These are phyloP conservation scores for Luffa aegyptiaca DNA, from an alignment of 306 rosid species.

Conservation along the genomic window DNA sequence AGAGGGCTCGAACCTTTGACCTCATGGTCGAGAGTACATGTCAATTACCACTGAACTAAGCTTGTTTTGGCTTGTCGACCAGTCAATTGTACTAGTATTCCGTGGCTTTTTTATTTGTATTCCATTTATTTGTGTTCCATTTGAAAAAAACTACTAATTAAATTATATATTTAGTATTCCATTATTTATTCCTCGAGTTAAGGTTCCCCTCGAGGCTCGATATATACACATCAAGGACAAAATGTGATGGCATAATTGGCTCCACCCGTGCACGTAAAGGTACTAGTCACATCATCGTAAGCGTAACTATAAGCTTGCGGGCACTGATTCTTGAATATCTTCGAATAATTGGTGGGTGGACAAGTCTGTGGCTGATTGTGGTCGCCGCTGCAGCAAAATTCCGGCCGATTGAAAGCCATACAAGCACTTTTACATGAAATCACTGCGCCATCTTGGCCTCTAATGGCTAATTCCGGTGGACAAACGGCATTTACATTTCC, in stretches of 20 bases:
- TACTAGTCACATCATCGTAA: slow-evolving; percentile 30
- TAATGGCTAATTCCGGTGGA: slow-evolving; percentile 23
- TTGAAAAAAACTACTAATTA: too few species aligned
- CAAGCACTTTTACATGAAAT: slow-evolving; percentile 69
- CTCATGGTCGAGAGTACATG: too few species aligned
- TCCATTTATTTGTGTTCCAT: too few species aligned
- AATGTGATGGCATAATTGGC: slow-evolving; percentile 43
- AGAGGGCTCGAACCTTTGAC: too few species aligned
- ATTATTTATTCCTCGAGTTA: too few species aligned
- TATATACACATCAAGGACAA: slow-evolving; percentile 25
- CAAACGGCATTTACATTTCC: slow-evolving; percentile 27
- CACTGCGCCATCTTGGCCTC: slow-evolving; percentile 20
- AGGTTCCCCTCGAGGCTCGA: too few species aligned
- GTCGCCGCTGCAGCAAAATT: slow-evolving; percentile 43
- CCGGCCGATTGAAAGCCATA: slow-evolving; percentile 21
- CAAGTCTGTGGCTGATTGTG: slow-evolving; percentile 13
- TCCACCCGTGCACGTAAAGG: slow-evolving; percentile 38
- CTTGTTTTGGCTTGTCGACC: too few species aligned
- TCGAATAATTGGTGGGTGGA: slow-evolving; percentile 30
- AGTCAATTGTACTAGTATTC: too few species aligned
- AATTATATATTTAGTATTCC: too few species aligned
- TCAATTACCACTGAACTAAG: too few species aligned
- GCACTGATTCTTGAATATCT: slow-evolving; percentile 35
- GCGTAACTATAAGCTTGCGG: slow-evolving; percentile 68
- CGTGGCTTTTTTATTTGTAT: too few species aligned